phyloP scores from a whole-genome alignment of 345 rosid species.

The Cardamine occulta region DNA sequence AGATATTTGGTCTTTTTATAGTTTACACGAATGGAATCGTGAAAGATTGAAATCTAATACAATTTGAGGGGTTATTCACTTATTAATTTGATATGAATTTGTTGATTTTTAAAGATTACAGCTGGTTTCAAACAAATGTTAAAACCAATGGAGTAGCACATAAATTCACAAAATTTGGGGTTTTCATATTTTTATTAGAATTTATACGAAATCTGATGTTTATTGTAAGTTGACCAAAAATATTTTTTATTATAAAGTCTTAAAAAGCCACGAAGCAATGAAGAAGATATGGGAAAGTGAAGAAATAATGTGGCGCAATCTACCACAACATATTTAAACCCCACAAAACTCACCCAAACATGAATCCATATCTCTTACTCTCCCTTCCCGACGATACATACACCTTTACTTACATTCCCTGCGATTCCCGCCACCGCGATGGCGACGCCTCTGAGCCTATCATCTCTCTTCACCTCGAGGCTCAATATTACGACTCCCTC shows the following conservation, averaged over 20 bases:
- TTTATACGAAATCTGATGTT: no score
- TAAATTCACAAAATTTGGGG: neutral
- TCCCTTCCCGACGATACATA: slow-evolving; percentile 34
- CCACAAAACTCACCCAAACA: slow-evolving; percentile 39
- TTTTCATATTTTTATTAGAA: no score
- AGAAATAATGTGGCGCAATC: slow-evolving; percentile 31
- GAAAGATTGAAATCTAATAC: neutral
- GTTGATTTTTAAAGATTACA: neutral
- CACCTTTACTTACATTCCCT: slow-evolving; percentile 35
- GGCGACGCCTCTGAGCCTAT: slow-evolving; percentile 43
- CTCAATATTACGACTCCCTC: slow-evolving; percentile 36
- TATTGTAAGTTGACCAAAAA: no score
- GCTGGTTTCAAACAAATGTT: neutral
- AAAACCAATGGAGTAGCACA: neutral
- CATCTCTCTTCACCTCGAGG: slow-evolving; percentile 49
- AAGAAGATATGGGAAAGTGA: slow-evolving; percentile 32
- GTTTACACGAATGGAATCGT: slow-evolving; percentile 13
- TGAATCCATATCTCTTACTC: slow-evolving; percentile 20
- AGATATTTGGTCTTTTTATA: slow-evolving; percentile 18
- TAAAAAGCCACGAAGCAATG: slow-evolving; percentile 18
- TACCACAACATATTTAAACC: slow-evolving; percentile 31
- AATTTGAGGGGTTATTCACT: neutral
- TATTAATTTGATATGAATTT: neutral
- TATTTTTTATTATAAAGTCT: no score
- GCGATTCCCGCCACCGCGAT: slow-evolving; percentile 16